A percentile compares a stretch with the other conserved stretches of the same genome.
Conservation (phyloP, 2,329 filamentous ascomycete genomes). For the Paecilomyces formosus region DNA sequence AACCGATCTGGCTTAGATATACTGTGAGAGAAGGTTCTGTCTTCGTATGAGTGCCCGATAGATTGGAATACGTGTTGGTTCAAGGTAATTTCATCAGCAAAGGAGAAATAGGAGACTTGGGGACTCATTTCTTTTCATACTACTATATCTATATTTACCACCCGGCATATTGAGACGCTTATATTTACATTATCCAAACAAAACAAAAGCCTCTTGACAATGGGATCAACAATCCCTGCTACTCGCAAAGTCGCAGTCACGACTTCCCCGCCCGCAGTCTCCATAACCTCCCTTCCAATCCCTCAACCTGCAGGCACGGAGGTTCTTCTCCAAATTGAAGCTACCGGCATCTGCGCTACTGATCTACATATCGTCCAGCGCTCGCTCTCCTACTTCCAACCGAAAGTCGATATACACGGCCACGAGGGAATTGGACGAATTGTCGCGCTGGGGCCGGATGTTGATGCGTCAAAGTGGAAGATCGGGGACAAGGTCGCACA, state of each 20-base stretch:
- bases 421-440: constrained; percentile 41
- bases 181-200: no score
- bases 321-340: constrained; percentile 28
- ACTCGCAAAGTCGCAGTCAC: background rate
- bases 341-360: constrained; percentile 34
- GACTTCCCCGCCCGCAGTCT: background rate
- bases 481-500: constrained; percentile 17
- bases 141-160: no score
- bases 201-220: no score
- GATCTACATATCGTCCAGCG: constrained; percentile 24
- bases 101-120: no score
- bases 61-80: no score
- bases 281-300: constrained; percentile 5
- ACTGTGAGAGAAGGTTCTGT: no score
- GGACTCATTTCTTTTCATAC: no score
- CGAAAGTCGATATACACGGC: constrained; percentile 28
- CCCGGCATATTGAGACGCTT: no score
- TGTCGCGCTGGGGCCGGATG: constrained; percentile 28
- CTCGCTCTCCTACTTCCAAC: constrained; percentile 31
- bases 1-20: no score
- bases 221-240: background rate
- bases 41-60: no score
- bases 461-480: constrained; percentile 13
- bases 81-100: no score
- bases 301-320: constrained; percentile 21